A percentile compares a stretch with the other conserved stretches of the same genome.
Evolutionary conservation across 495 filamentous ascomycete genomes (phyloP).

Genomic region (Aspergillus saccharolyticus): DNA sequence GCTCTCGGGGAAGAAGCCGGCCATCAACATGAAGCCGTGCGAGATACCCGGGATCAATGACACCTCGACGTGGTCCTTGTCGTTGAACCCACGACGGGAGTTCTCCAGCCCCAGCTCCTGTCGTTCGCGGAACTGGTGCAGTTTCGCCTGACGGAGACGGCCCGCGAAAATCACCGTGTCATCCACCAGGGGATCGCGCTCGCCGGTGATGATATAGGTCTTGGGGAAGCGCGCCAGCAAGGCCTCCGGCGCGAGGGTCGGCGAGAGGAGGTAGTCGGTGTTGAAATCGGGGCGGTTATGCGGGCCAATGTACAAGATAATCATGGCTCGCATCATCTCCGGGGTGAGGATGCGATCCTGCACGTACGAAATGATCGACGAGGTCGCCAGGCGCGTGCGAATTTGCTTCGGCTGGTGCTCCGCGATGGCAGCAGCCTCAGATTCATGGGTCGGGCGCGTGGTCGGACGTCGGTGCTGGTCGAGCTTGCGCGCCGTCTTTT

Average conservation of each 20-base stretch:
- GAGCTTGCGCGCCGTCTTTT: constrained; percentile 25
- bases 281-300: constrained; percentile 88
- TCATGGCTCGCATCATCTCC: constrained; percentile 99
- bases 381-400: constrained; percentile 81
- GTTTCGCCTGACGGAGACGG: constrained; percentile 74
- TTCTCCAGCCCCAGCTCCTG: constrained; percentile 57
- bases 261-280: constrained; percentile 84
- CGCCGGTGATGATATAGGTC: constrained; percentile 88
- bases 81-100: constrained; percentile 56
- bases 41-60: constrained; percentile 78
- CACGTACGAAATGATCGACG: constrained; percentile 96
- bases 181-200: constrained; percentile 91
- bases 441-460: constrained; percentile 17
- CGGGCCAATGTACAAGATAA: constrained; percentile 94
- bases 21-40: constrained; percentile 93
- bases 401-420: constrained; percentile 61
- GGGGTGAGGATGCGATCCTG: constrained; percentile 92
- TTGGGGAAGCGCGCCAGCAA: constrained; percentile 82
- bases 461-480: constrained; percentile 18
- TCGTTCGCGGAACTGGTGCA: constrained; percentile 57
- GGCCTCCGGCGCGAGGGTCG: constrained; percentile 79
- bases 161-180: constrained; percentile 96
- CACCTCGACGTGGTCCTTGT: constrained; percentile 74
- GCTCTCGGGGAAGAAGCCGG: constrained; percentile 75
- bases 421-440: constrained; percentile 33